Base-by-base conservation (phyloP, 1,284 basidiomycete species). In the Apiotrichum brassicae region DNA sequence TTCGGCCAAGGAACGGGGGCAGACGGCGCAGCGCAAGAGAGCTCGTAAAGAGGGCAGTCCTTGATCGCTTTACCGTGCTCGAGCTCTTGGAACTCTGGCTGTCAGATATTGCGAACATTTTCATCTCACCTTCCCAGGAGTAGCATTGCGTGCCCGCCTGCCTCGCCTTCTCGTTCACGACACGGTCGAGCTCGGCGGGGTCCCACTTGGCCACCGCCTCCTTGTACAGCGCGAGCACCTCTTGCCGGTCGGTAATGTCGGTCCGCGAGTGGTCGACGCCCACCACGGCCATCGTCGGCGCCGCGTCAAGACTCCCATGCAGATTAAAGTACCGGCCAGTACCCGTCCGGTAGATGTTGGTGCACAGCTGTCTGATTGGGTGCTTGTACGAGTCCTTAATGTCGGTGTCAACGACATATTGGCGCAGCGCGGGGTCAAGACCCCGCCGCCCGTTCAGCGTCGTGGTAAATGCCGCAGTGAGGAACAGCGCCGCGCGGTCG, bases 41-140 rank as follows among this genome's bases (percentile, higher is more conserved):
- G 53, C 46, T 54, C 53, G 37, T 54, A 54, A 13, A 54, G 36
- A 0, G 53, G 53, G 20, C 22, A 32, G 35, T 55, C 19, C 25
- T 22, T 3, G 23, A 55, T 46, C 3, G 49, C 53, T 39, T 48
- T 41, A 13, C 49, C 53, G 3, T 43, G 36, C 22, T 48, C 43
- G 26, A 46, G 39, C 12, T 40, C 18, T 20, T 25, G 20, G 46
- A 55, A 51, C 43, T 55, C 53, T 49, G 22, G 3, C 11, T 6
- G 34, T 42, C 33, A 43, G 47, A 19, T 2, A 6, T 23, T 4
- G 1, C 1, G 8, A 8, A 3, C 28, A 14, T 9, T 2, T 13
- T 20, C 4, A 2, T 16, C 48, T 16, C 28, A 44, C 48, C 48
- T 3, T 55, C 49, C 6, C 12, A 34, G 1, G 49, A 37, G 43